phyloP scores from a whole-genome alignment of 2,329 filamentous ascomycete species.

The Fusarium sp. region DNA sequence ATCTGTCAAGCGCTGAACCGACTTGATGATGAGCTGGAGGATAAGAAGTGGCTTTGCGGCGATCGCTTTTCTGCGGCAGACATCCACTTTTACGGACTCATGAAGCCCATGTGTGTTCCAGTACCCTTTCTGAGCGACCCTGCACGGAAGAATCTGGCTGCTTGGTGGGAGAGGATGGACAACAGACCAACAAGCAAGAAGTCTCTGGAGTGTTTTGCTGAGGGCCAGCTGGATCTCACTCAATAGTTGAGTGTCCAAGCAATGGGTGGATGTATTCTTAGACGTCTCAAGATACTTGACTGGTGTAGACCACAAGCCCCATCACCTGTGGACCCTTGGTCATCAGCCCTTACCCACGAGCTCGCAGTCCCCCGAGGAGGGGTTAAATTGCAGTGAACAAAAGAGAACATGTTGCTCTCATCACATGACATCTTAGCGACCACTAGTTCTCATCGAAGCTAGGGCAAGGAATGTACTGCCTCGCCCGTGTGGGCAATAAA shows the following conservation, averaged over 20 bases:
- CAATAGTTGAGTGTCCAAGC: not conserved
- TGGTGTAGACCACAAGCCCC: not conserved
- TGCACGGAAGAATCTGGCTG: constrained; percentile 5
- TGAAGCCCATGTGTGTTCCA: not conserved
- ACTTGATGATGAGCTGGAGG: constrained; percentile 12
- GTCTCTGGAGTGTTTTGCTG: not conserved
- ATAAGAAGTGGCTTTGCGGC: constrained; percentile 5
- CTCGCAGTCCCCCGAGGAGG: no score
- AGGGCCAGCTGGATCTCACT: not conserved
- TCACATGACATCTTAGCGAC: no score
- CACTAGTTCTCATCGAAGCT: no score
- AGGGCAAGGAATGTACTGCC: no score
- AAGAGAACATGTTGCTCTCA: no score
- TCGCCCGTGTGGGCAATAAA: not conserved
- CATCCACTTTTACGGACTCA: constrained; percentile 8
- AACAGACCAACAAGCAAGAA: not conserved
- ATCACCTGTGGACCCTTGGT: no score
- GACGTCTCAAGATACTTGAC: not conserved
- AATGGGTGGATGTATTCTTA: not conserved
- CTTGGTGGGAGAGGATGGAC: constrained; percentile 7
- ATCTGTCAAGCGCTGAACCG: constrained; percentile 9
- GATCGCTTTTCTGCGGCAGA: constrained; percentile 11
- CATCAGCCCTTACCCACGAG: no score
- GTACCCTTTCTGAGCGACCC: not conserved
- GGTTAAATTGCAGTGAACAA: no score